phyloP scores from a whole-genome alignment of 2,329 filamentous ascomycete genomes.

The Orbilia blumenaviensis region DNA sequence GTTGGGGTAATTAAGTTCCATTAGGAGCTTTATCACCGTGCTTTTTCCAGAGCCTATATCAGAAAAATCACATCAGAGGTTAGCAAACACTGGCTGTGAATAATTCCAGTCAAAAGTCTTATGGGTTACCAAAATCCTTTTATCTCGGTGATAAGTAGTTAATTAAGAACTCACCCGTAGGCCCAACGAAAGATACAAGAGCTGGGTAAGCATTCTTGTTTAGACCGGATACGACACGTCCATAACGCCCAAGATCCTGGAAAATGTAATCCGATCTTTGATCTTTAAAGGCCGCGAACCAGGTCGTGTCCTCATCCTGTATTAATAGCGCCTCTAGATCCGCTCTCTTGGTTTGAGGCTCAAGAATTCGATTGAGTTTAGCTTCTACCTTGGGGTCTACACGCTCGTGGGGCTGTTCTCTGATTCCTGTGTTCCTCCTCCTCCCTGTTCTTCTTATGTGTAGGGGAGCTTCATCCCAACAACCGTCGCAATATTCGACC shows the following conservation, averaged over 20 bases:
- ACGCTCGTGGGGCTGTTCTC: constrained; percentile 45
- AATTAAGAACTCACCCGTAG: constrained; percentile 47
- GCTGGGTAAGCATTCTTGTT: constrained; percentile 52
- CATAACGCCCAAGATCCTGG: constrained; percentile 39
- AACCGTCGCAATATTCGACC: background rate
- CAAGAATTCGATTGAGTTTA: constrained; percentile 50
- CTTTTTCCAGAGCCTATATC: constrained; percentile 55
- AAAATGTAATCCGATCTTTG: constrained; percentile 27
- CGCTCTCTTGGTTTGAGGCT: constrained; percentile 34
- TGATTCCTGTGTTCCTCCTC: background rate
- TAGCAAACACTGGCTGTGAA: no score
- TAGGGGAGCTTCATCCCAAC: background rate
- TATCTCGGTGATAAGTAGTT: background rate
- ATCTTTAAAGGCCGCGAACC: constrained; percentile 55
- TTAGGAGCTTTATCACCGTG: constrained; percentile 55
- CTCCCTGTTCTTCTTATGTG: background rate
- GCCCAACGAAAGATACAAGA: constrained; percentile 56
- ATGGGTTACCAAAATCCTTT: no score
- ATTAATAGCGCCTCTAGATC: constrained; percentile 31
- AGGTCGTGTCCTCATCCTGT: constrained; percentile 54
- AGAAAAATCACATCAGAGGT: background rate
- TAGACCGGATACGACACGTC: constrained; percentile 19
- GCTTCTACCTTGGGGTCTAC: constrained; percentile 52
- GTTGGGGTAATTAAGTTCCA: constrained; percentile 39
- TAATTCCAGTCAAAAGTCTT: no score